Percentiles rank a stretch among this genome's conserved stretches.
Evolutionary conservation across 805 yeast species (phyloP).

Genomic region (Zygosaccharomyces siamensis): DNA sequence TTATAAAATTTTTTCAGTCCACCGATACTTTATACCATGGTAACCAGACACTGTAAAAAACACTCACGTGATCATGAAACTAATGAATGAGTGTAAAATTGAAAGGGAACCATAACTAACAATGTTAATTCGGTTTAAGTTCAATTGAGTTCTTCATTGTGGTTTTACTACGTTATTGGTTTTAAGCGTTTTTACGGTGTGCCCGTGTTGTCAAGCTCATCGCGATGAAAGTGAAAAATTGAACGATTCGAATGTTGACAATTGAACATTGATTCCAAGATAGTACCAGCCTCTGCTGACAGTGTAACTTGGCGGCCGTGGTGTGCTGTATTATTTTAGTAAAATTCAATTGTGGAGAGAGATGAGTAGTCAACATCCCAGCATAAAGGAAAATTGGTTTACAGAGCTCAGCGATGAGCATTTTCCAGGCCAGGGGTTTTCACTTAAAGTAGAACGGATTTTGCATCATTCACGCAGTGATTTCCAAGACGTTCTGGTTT

Average conservation of each 20-base stretch:
- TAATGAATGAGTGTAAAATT: neutral
- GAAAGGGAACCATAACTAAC: neutral
- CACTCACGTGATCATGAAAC: neutral
- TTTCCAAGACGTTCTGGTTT: conserved; percentile 80
- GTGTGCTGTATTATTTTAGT: neutral
- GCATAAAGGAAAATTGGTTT: conserved; percentile 69
- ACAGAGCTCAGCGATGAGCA: conserved; percentile 62
- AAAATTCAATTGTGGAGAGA: neutral
- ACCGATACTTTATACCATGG: conserved; percentile 1
- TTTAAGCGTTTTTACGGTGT: neutral
- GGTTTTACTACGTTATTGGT: neutral
- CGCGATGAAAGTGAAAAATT: neutral
- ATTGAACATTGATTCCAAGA: neutral
- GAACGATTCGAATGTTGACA: neutral
- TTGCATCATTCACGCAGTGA: conserved; percentile 62
- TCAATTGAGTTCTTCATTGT: neutral
- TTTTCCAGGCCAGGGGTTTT: conserved; percentile 86
- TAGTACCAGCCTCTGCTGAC: neutral
- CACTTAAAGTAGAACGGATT: conserved; percentile 56
- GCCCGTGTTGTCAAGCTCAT: neutral
- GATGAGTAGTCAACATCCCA: conserved; percentile 4
- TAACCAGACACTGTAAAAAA: conserved; percentile 6
- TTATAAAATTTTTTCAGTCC: conserved; percentile 13
- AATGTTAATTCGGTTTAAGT: neutral
- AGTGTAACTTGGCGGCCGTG: neutral